Conservation (phyloP, 495 filamentous ascomycete species). For the Pyronema omphalodes region DNA sequence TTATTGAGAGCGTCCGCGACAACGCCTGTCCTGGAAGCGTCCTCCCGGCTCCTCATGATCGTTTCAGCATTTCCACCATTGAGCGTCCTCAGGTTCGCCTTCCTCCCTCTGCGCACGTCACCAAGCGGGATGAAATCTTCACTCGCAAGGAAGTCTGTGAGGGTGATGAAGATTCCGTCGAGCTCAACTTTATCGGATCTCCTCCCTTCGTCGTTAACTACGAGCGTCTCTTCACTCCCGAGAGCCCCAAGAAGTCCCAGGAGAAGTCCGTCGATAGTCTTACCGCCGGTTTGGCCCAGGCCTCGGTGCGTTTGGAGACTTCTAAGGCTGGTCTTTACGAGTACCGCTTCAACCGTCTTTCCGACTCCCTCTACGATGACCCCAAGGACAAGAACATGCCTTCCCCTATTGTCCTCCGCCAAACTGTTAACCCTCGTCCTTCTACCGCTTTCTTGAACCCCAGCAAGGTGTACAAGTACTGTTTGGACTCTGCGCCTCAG, state of each 20-base stretch:
- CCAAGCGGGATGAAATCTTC: constrained; percentile 32
- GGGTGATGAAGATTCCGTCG: constrained; percentile 76
- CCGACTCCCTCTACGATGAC: constrained; percentile 68
- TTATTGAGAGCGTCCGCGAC: constrained; percentile 59
- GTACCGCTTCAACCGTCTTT: constrained; percentile 65
- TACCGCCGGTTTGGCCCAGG: constrained; percentile 48
- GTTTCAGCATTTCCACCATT: constrained; percentile 69
- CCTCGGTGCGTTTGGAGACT: constrained; percentile 69
- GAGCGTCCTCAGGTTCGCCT: constrained; percentile 55
- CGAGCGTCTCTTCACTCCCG: constrained; percentile 27
- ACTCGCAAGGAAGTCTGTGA: constrained; percentile 74
- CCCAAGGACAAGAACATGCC: constrained; percentile 38
- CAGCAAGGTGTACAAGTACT: constrained; percentile 90
- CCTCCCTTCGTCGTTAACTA: constrained; percentile 71
- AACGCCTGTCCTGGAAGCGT: constrained; percentile 61
- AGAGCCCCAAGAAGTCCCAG: constrained; percentile 9
- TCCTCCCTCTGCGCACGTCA: constrained; percentile 40
- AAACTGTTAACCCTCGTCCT: constrained; percentile 66
- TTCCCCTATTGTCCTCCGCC: constrained; percentile 46
- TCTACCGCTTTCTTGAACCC: constrained; percentile 63
- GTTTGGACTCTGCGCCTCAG: constrained; percentile 58
- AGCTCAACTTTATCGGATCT: constrained; percentile 57
- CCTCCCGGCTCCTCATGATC: constrained; percentile 44
- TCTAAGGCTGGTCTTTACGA: constrained; percentile 59
- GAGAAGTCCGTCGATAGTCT: constrained; percentile 25